Conservation (phyloP, 768 basidiomycete species). For the Boletus patriciae region DNA sequence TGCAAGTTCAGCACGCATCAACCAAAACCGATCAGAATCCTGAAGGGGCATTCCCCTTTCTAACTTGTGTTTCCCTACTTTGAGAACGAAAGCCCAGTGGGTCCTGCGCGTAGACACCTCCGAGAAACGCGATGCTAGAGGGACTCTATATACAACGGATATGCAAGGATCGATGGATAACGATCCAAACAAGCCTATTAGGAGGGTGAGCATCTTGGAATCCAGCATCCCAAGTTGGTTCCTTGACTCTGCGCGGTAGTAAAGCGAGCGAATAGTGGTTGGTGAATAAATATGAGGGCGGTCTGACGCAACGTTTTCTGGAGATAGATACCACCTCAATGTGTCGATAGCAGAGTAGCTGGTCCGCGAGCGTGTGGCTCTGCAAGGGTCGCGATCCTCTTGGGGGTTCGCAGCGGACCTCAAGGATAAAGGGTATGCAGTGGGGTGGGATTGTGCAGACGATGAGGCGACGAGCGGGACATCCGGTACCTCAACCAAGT, state of each 20-base stretch:
- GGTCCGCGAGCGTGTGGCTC: background rate
- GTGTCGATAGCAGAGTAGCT: slow-evolving; percentile 12
- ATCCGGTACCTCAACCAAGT: background rate
- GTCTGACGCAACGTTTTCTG: slow-evolving; percentile 11
- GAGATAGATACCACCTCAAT: slow-evolving; percentile 16
- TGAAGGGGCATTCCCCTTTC: slow-evolving; percentile 32
- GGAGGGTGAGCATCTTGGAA: slow-evolving; percentile 37
- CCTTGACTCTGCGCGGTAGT: slow-evolving; percentile 36
- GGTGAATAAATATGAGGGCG: slow-evolving; percentile 23
- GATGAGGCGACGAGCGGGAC: background rate
- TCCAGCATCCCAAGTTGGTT: slow-evolving; percentile 37
- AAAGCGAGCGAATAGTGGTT: slow-evolving; percentile 41
- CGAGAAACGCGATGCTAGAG: slow-evolving; percentile 33
- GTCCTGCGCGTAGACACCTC: slow-evolving; percentile 18
- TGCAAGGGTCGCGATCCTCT: background rate
- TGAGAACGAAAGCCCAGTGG: slow-evolving; percentile 52
- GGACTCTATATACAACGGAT: slow-evolving; percentile 27
- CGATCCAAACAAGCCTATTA: slow-evolving; percentile 52
- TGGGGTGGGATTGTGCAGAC: background rate
- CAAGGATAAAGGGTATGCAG: background rate
- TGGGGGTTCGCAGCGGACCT: background rate
- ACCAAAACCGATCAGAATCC: slow-evolving; percentile 60
- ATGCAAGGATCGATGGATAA: slow-evolving; percentile 39
- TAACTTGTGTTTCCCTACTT: slow-evolving; percentile 47
- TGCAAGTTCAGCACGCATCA: slow-evolving; percentile 50